Evolutionary conservation across 1,284 basidiomycete genomes (phyloP), one percentile per base, ranked within the genome.

Genomic region (Papiliotrema laurentii): DNA sequence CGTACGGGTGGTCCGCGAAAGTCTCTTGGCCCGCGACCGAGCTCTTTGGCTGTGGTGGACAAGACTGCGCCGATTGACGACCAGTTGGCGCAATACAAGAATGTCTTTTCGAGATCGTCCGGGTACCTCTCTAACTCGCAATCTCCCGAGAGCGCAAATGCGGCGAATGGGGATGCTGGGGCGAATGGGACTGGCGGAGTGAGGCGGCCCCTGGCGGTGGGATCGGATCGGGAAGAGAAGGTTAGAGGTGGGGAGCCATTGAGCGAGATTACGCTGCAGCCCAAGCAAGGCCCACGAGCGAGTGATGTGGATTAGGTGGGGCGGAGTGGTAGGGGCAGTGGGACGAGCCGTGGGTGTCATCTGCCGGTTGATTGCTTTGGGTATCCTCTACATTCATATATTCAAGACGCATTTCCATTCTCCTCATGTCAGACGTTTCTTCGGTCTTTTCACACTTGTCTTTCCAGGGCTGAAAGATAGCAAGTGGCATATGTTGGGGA

Each of bases 41-140:
- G 53, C 4, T 57, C 56, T 11, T 27, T 63, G 19, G 60, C 59
- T 4, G 38, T 4, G 55, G 40, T 63, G 5, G 64, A 68, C 42
- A 54, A 54, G 43, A 54, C 55, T 14, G 53, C 57, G 35, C 65
- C 66, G 3, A 53, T 64, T 5, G 68, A 72, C 42, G 66, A 64
- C 43, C 66, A 68, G 50, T 48, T 69, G n/a, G 64, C 66, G 27
- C 58, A 63, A 25, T 62, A 62, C 47, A 72, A 69, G 50, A 61
- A 63, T n/a, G 44, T 72, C 13, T 72, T 72, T 47, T 4, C 10
- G 25, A 18, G 37, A 14, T 28, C 31, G 26, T 25, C 38, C 39
- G 47, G 25, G 18, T 35, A 26, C 34, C 38, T 40, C 2, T 26
- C 45, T 5, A 28, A 28, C 2, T 45, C 45, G 7, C 14, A 30